phyloP scores from a whole-genome alignment of 2,329 filamentous ascomycete species.

The Bipolaris cookei region DNA sequence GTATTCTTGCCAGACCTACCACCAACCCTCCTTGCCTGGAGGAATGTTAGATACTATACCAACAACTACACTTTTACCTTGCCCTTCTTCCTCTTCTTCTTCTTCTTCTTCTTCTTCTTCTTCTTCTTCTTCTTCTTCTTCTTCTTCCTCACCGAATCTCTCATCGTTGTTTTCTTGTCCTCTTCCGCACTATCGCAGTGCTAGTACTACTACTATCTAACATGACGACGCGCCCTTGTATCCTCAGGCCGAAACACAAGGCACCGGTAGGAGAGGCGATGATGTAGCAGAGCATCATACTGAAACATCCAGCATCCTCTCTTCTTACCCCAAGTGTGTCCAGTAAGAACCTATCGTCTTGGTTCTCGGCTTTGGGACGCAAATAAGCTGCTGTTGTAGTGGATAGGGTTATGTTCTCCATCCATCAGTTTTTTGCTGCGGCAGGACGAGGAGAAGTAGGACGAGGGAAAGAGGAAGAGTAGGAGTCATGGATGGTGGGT shows the following conservation, averaged over 20 bases:
- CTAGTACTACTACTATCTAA: constrained; percentile 1
- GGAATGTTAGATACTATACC: neutral
- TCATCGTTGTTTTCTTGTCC: neutral
- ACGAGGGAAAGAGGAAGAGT: too few species aligned
- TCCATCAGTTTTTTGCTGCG: neutral
- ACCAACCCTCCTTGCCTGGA: neutral
- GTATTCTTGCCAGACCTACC: constrained; percentile 1
- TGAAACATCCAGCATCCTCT: constrained; percentile 29
- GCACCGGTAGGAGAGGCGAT: neutral
- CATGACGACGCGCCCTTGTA: neutral
- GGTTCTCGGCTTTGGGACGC: constrained; percentile 44
- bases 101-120: neutral
- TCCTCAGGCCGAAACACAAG: neutral
- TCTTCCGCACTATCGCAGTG: too few species aligned
- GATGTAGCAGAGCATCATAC: neutral
- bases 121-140: neutral
- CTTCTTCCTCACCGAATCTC: neutral
- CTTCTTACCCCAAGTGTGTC: constrained; percentile 33
- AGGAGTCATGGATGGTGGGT: too few species aligned
- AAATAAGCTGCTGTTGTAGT: neutral
- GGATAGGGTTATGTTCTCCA: too few species aligned
- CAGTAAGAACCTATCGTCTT: constrained; percentile 40
- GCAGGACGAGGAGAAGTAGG: too few species aligned
- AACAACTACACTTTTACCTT: constrained; percentile 4
- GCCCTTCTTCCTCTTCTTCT: neutral